phyloP scores from a whole-genome alignment of 2,329 filamentous ascomycete species.

The Tolypocladium nubicola region DNA sequence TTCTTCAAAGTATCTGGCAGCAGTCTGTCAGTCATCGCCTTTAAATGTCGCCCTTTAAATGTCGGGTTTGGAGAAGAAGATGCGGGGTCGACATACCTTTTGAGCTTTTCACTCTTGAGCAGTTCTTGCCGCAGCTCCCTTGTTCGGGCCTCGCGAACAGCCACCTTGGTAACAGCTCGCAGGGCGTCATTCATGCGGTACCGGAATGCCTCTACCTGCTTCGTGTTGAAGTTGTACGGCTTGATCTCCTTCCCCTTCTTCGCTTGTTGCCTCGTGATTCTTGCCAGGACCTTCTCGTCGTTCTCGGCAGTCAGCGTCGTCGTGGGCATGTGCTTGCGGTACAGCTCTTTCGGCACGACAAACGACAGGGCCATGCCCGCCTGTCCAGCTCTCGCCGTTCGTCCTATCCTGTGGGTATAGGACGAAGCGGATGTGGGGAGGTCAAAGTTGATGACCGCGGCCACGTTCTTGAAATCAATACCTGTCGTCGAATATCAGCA shows the following conservation, averaged over 20 bases:
- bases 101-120: slow-evolving; percentile 86
- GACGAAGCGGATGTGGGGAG: slow-evolving; percentile 79
- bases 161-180: slow-evolving; percentile 78
- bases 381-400: slow-evolving; percentile 84
- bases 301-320: slow-evolving; percentile 63
- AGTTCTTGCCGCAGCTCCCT: slow-evolving; percentile 83
- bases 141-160: slow-evolving; percentile 80
- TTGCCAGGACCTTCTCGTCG: slow-evolving; percentile 74
- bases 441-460: slow-evolving; percentile 94
- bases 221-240: slow-evolving; percentile 91
- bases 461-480: slow-evolving; percentile 93
- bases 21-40: background rate
- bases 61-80: background rate
- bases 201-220: slow-evolving; percentile 83
- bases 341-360: slow-evolving; percentile 71
- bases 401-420: slow-evolving; percentile 93
- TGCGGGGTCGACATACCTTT: slow-evolving; percentile 35
- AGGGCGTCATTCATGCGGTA: slow-evolving; percentile 93
- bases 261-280: slow-evolving; percentile 67
- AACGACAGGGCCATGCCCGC: slow-evolving; percentile 95
- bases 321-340: slow-evolving; percentile 84
- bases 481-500: background rate
- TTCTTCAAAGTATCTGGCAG: slow-evolving; percentile 72
- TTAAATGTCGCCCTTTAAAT: background rate
- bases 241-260: slow-evolving; percentile 75